Evolutionary conservation across 2,329 filamentous ascomycete genomes (phyloP), one percentile per base, ranked within the genome.

Genomic region (Bipolaris zeicola): DNA sequence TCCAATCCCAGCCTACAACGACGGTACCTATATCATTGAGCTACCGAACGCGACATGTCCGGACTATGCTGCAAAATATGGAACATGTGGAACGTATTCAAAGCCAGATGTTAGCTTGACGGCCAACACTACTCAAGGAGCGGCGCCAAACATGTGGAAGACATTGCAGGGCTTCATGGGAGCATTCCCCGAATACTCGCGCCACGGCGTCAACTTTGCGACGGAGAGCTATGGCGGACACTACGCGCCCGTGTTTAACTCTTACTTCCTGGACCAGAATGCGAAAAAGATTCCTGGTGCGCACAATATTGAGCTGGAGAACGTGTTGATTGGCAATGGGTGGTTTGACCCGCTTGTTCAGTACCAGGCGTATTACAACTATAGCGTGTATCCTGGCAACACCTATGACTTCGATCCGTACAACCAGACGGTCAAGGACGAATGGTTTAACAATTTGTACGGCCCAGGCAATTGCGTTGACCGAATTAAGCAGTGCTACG

Each of bases 121-220:
- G 1, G 80, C 82, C 8, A 84, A 85, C 63, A 77, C 78, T 7
- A 87, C 84, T 1, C 62, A 75, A 14, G 75, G 71, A 51, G 84
- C 84, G 2, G 85, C 85, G 3, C 83, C 83, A 1, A 82, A 82
- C 52, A 84, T 87, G 75, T 87, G 83, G 82, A 84, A 82, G 70
- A 84, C 83, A 0, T 67, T 87, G 24, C 85, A 87, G 65, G 85
- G 84, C 1, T 87, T 88, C 71, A 85, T 86, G 80, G 85, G 85
- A 2, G 85, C 80, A 0, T 87, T 87, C 66, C 85, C 75, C 1
- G 58, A 77, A 33, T 78, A 78, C 58, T 67, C 73, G 0, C 73
- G 80, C 18, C 75, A 80, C 41, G 80, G 79, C 0, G 82, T 86
- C 64, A 80, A 82, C 64, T 84, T 86, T 61, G 76, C 83, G 0